Percentiles rank a stretch among this genome's conserved stretches.
These are phyloP conservation scores for Fusarium temperatum DNA, from an alignment of 2,329 filamentous ascomycete species.

Conservation along the genomic window DNA sequence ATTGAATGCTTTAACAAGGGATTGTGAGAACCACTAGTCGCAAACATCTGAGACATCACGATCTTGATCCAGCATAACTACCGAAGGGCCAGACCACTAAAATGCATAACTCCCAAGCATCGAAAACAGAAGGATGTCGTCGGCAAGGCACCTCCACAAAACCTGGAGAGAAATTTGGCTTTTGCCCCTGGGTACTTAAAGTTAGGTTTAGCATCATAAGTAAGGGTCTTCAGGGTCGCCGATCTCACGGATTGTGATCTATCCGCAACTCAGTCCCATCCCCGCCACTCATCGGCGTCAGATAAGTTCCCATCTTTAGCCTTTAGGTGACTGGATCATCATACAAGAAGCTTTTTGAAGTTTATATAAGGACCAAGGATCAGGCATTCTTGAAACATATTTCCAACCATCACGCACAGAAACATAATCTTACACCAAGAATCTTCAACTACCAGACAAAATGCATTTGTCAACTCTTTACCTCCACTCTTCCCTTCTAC, in stretches of 20 bases:
- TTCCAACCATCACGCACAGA: background rate
- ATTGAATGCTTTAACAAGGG: conserved; percentile 1
- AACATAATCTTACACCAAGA: background rate
- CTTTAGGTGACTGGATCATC: background rate
- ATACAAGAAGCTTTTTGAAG: background rate
- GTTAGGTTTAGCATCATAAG: background rate
- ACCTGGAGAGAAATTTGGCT: background rate
- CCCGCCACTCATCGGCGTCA: conserved; percentile 4
- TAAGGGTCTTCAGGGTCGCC: conserved; percentile 7
- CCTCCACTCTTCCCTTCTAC: background rate
- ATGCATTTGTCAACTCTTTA: conserved; percentile 31
- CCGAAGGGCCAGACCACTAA: background rate
- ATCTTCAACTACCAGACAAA: background rate
- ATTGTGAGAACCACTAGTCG: background rate
- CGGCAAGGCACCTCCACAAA: background rate
- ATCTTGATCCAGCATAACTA: background rate
- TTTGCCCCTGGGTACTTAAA: conserved; percentile 22
- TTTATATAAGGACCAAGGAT: background rate
- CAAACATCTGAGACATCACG: conserved; percentile 13
- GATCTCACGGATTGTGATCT: conserved; percentile 16
- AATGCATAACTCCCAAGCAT: background rate
- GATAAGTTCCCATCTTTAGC: background rate
- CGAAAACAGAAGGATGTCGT: background rate
- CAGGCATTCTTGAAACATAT: background rate
- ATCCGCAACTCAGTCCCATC: conserved; percentile 7